Conservation (phyloP, 768 basidiomycete species). For the Suillus fuscotomentosus region DNA sequence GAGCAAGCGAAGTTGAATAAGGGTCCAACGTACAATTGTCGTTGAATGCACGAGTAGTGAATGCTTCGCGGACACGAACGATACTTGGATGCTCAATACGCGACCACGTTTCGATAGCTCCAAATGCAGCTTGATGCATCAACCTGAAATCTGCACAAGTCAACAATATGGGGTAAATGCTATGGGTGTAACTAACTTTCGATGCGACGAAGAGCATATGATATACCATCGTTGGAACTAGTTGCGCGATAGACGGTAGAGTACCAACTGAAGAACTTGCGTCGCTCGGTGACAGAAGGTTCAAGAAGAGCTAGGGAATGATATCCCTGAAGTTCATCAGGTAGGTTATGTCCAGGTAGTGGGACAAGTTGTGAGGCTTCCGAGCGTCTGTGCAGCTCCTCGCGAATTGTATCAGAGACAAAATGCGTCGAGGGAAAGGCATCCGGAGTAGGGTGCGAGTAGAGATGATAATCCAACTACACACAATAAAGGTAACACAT, state of each 20-base stretch:
- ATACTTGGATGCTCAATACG: constrained; percentile 83
- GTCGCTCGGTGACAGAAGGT: constrained; percentile 50
- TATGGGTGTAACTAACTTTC: constrained; percentile 58
- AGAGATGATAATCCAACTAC: constrained; percentile 92
- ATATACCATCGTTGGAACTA: constrained; percentile 69
- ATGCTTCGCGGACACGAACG: constrained; percentile 83
- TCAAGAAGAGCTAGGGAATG: constrained; percentile 86
- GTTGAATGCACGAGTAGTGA: constrained; percentile 90
- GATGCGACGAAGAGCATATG: constrained; percentile 78
- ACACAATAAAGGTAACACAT: not conserved
- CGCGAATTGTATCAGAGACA: constrained; percentile 75
- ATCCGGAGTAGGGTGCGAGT: constrained; percentile 67
- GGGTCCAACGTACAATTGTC: constrained; percentile 72
- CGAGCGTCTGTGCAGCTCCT: constrained; percentile 52
- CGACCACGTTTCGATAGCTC: constrained; percentile 82
- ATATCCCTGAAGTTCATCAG: constrained; percentile 88
- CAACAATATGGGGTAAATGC: constrained; percentile 9
- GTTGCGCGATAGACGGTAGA: constrained; percentile 84
- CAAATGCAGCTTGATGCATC: constrained; percentile 78
- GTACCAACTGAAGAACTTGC: constrained; percentile 78
- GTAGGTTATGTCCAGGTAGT: constrained; percentile 55
- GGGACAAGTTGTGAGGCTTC: constrained; percentile 39
- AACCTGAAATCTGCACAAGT: constrained; percentile 71
- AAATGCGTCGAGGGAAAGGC: constrained; percentile 68
- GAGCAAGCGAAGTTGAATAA: not conserved